Evolutionary conservation across 495 filamentous ascomycete species (phyloP), one percentile per base, ranked within the genome.

Genomic region (Aspergillus taichungensis): DNA sequence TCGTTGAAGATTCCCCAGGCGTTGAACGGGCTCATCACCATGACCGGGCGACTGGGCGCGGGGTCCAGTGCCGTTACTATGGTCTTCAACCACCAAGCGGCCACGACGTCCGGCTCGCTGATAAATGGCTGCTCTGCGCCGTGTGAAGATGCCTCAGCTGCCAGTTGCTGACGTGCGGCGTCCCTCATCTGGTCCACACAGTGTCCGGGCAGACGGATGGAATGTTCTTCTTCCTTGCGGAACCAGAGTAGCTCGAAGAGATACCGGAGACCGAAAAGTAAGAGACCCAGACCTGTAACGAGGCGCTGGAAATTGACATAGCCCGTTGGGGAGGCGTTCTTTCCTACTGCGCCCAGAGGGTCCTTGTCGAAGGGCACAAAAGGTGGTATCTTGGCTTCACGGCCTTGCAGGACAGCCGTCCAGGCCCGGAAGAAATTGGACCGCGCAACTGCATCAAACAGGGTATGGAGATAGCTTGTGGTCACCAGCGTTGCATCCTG

Each of bases 401-500:
- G 28, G 13, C 51, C 49, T 3, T 33, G 39, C 3, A 60, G 35
- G 5, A 57, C 51, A n/a, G 57, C 51, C 0, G 42, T 48, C 57
- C 57, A 60, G 10, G 53, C 57, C 7, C 46, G 36, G 13, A 56
- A 36, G 27, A 60, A 52, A 6, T 27, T 47, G 6, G 45, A 11
- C 51, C 45, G 57, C 6, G 64, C 69, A 49, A 71, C 59, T 1
- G 60, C 71, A 41, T 78, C 75, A 31, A 62, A 62, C 6, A 73
- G 45, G 2, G 68, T 66, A 49, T 78, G 75, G 18, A 67, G 57
- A 49, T 56, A 75, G 8, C 52, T 57, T 13, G 74, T 40, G 4
- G 61, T 61, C 8, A 78, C 53, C 13, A 78, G 52, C 0, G 73
- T 78, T 6, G 67, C 60, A 51, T 78, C 67, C 8, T 54, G 46